Evolutionary conservation across 305 asterid species (phyloP), one percentile per base, ranked within the genome.

Genomic region (Caryopteris hybrid): DNA sequence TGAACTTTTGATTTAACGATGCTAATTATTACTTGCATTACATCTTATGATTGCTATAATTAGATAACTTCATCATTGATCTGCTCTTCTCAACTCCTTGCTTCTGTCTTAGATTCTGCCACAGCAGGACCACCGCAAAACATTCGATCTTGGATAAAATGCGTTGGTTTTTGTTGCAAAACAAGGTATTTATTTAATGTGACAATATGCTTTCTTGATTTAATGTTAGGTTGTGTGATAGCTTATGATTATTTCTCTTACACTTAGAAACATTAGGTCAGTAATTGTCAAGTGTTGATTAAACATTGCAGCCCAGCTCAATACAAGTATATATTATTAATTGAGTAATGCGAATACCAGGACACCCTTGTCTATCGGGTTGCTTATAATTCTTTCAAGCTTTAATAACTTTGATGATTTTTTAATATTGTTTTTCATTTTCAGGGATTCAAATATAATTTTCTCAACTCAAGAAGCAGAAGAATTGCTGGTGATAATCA

Each of bases 81-180:
- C 59, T 36, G 67, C 43, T 72, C 46, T 51, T 78, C 34, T 43
- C 45, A 51, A 65, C 60, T 25, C 61, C 53, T 9, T 78, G 58
- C 81, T 48, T 65, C 61, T 75, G 61, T 82, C 65, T 53, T 66
- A 87, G 98, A 80, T 75, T 86, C 87, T 55, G 76, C 55, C 25
- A 52, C 76, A 31, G 74, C 81, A 60, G 97, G 93, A 38, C 96
- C 96, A 46, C 98, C 96, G 1, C 89, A 87, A 76, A 94, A 91
- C 77, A 84, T 94, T 67, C 85, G 82, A 61, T 70, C 76, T 55
- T 94, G 95, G 98, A 85, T 94, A 61, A 89, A 82, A 51, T 85
- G 18, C 59, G 82, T 65, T 39, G 61, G 84, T 18, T 76, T 58
- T 54, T 87, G 87, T 71, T 86, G 85, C 86, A 82, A 76, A 80